Conservation (phyloP, 1,139 yeast species). For the Lodderomyces oxycetoniae region DNA sequence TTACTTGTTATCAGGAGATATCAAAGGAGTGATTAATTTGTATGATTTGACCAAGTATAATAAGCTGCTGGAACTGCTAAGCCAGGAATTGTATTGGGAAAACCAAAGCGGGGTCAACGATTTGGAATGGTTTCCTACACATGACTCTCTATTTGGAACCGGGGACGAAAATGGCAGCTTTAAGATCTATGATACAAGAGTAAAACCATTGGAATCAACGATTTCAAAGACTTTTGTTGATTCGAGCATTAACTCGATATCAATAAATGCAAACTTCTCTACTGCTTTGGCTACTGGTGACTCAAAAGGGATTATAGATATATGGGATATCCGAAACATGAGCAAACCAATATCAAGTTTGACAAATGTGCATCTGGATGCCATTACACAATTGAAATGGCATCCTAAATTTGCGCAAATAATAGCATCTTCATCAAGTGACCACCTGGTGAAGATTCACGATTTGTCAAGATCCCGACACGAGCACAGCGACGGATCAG, state of each 20-base stretch:
- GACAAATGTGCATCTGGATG: constrained; percentile 43
- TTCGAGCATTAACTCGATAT: constrained; percentile 51
- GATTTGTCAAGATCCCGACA: constrained; percentile 36
- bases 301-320: constrained; percentile 48
- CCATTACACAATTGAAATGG: constrained; percentile 75
- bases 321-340: constrained; percentile 68
- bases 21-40: constrained; percentile 33
- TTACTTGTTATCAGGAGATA: constrained; percentile 29
- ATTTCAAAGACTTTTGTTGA: not conserved
- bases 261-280: constrained; percentile 55
- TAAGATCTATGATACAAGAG: constrained; percentile 48
- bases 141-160: constrained; percentile 50
- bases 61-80: constrained; percentile 13
- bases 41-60: constrained; percentile 30
- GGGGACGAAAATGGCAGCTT: constrained; percentile 55
- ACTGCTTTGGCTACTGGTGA: constrained; percentile 66
- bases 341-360: constrained; percentile 13
- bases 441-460: constrained; percentile 67
- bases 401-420: constrained; percentile 59
- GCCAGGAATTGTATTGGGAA: constrained; percentile 11
- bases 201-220: not conserved
- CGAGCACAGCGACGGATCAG: not conserved
- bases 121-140: constrained; percentile 55
- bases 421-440: constrained; percentile 71
- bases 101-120: constrained; percentile 49